Evolutionary conservation across 768 basidiomycete species (phyloP).

Genomic region (Polyporus arcularius): DNA sequence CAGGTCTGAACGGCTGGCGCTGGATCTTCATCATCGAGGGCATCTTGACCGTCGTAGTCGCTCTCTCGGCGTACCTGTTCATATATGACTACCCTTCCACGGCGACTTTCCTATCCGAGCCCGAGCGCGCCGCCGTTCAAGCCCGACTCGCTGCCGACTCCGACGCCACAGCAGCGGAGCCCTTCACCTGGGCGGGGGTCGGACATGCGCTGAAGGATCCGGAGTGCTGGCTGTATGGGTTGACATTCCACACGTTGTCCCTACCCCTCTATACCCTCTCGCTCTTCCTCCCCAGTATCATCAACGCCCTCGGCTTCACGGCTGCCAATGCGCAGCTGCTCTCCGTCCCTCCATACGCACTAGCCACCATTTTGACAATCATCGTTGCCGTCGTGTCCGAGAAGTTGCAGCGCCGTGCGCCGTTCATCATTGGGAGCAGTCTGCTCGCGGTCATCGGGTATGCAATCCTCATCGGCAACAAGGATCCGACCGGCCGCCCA

Average conservation of each 20-base stretch:
- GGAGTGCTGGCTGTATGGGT: background rate
- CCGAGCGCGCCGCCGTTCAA: too few species aligned
- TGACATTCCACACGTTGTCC: background rate
- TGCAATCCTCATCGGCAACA: constrained; percentile 1
- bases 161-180: too few species aligned
- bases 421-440: constrained; percentile 9
- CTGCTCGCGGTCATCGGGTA: constrained; percentile 10
- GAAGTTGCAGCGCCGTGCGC: background rate
- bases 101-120: too few species aligned
- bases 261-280: constrained; percentile 37
- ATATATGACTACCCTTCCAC: background rate
- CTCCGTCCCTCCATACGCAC: constrained; percentile 48
- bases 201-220: background rate
- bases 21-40: too few species aligned
- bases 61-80: background rate
- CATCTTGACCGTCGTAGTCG: too few species aligned
- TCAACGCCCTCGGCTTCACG: constrained; percentile 57
- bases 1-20: too few species aligned
- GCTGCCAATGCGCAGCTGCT: constrained; percentile 56
- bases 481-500: constrained; percentile 1
- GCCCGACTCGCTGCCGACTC: too few species aligned
- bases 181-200: background rate
- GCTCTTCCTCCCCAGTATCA: constrained; percentile 72
- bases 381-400: constrained; percentile 6
- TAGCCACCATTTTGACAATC: constrained; percentile 7